These are phyloP conservation scores for Citrus inodora DNA, from an alignment of 345 rosid genomes.

Conservation along the genomic window DNA sequence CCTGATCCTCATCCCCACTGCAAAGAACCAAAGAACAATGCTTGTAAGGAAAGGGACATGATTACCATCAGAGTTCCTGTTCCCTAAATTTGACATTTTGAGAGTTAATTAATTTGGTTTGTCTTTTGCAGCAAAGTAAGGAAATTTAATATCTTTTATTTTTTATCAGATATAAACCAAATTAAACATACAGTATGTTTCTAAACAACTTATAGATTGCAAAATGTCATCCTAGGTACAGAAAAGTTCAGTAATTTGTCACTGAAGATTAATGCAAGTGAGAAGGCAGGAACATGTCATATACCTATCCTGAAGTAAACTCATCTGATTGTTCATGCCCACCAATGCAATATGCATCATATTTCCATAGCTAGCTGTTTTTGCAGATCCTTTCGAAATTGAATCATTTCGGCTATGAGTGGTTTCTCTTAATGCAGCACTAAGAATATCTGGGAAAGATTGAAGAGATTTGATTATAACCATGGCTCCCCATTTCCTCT, in stretches of 20 bases:
- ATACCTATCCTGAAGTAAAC: slow-evolving; percentile 98
- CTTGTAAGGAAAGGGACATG: slow-evolving; percentile 15
- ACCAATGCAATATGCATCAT: slow-evolving; percentile 97
- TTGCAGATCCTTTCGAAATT: slow-evolving; percentile 31
- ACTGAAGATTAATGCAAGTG: slow-evolving; percentile 2
- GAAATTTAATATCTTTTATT: background rate
- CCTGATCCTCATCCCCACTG: slow-evolving; percentile 99
- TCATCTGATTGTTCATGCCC: slow-evolving; percentile 98
- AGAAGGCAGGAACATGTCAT: slow-evolving; percentile 6
- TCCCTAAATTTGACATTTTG: slow-evolving; percentile 2
- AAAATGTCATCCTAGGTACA: background rate
- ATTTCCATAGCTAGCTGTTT: slow-evolving; percentile 62
- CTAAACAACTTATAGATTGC: background rate
- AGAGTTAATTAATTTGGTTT: background rate
- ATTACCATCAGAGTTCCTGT: background rate
- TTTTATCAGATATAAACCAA: background rate
- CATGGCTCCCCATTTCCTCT: slow-evolving; percentile 98
- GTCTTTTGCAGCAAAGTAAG: background rate
- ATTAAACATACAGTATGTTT: background rate
- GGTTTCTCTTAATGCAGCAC: slow-evolving; percentile 79
- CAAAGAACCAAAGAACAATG: slow-evolving; percentile 24
- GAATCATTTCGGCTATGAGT: slow-evolving; percentile 50
- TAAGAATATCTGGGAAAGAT: slow-evolving; percentile 63
- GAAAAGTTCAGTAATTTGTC: background rate
- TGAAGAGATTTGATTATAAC: slow-evolving; percentile 95